Evolutionary conservation across 352 stramenopile genomes (phyloP).

Genomic region (Globisporangium iwayamae): DNA sequence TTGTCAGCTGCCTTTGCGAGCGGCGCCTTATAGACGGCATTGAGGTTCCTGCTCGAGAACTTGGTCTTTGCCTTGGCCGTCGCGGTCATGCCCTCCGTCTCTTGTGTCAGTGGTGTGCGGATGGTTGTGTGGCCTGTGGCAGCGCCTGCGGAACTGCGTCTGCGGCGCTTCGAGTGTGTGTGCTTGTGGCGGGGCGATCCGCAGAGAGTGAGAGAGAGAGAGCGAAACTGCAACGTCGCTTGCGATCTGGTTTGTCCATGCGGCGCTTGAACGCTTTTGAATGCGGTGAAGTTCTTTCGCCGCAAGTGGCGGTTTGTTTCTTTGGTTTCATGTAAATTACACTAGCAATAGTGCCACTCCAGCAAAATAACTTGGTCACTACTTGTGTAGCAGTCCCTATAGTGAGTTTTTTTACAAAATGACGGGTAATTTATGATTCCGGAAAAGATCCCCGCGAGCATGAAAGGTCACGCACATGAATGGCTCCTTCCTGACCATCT

Average conservation of each 20-base stretch:
- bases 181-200: not conserved
- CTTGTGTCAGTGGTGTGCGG: not conserved
- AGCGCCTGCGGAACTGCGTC: slow-evolving; percentile 1
- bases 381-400: not conserved
- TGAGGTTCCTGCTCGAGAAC: slow-evolving; percentile 78
- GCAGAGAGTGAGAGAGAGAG: not conserved
- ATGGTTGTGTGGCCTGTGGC: not conserved
- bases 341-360: not conserved
- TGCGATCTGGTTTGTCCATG: not conserved
- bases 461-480: slow-evolving; percentile 7
- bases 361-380: not conserved
- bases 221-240: slow-evolving; percentile 8
- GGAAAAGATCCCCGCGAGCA: not conserved
- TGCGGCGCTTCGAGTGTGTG: not conserved
- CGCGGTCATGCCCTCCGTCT: slow-evolving; percentile 34
- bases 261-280: not conserved
- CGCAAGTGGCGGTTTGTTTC: not conserved
- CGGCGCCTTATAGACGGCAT: slow-evolving; percentile 60
- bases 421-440: not conserved
- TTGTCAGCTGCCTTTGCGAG: slow-evolving; percentile 33
- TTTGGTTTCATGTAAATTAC: slow-evolving; percentile 11
- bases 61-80: slow-evolving; percentile 50
- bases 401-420: not conserved
- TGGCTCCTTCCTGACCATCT: not conserved
- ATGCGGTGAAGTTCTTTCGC: not conserved